phyloP scores from a whole-genome alignment of 495 filamentous ascomycete genomes.

The Penicillium angulare region DNA sequence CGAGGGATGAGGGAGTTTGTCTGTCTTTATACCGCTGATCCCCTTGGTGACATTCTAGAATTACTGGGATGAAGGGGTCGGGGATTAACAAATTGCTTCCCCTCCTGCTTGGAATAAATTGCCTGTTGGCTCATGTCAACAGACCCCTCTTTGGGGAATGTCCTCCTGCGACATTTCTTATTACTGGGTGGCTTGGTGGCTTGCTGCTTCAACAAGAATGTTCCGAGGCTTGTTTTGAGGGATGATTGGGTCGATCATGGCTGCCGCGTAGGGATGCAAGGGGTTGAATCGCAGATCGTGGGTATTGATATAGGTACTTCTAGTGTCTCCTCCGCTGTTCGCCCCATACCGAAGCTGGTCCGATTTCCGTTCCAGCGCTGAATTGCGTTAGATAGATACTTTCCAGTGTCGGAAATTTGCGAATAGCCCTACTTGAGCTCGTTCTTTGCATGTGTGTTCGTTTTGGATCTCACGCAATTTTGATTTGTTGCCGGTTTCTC shows the following conservation, averaged over 20 bases:
- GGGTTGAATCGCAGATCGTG: slow-evolving; percentile 2
- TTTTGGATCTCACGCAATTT: no score
- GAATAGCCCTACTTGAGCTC: no score
- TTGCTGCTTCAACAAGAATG: slow-evolving; percentile 16
- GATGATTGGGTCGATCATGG: slow-evolving; percentile 20
- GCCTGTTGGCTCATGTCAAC: slow-evolving; percentile 8
- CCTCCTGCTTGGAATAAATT: neutral
- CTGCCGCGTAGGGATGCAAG: slow-evolving; percentile 21
- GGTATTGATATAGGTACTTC: neutral
- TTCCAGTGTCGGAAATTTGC: no score
- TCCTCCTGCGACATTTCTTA: neutral
- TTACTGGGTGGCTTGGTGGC: slow-evolving; percentile 7
- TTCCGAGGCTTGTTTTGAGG: slow-evolving; percentile 17
- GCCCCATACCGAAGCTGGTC: no score
- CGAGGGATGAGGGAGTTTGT: slow-evolving; percentile 5
- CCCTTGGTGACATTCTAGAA: slow-evolving; percentile 20
- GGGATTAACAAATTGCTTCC: neutral
- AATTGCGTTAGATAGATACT: no score
- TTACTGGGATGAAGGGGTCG: slow-evolving; percentile 21
- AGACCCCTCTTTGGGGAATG: slow-evolving; percentile 13
- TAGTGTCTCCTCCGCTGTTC: no score
- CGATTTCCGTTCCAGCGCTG: no score
- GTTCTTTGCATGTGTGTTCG: no score
- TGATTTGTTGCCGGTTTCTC: no score
- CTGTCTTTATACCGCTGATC: slow-evolving; percentile 13